Evolutionary conservation across 1,284 basidiomycete genomes (phyloP).

Genomic region (Malassezia yamatoensis): DNA sequence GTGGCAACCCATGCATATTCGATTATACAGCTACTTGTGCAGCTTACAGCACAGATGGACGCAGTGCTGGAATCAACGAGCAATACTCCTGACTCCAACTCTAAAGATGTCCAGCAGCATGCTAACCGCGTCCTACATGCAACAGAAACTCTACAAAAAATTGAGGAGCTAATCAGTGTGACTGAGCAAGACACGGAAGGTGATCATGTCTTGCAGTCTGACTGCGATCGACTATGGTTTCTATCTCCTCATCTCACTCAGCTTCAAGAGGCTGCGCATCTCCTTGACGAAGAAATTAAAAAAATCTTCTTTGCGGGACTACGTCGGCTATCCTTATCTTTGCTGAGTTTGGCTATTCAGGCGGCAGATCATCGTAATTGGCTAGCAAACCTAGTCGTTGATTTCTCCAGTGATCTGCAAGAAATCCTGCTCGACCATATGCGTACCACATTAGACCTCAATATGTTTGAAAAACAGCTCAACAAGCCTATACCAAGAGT

Average conservation of each 20-base stretch:
- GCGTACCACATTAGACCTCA: slow-evolving; percentile 1
- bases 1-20: neutral
- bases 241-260: neutral
- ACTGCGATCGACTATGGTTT: neutral
- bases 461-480: slow-evolving; percentile 5
- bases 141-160: neutral
- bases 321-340: slow-evolving; percentile 7
- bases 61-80: neutral
- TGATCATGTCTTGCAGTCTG: neutral
- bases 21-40: neutral
- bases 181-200: neutral
- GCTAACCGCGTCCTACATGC: neutral
- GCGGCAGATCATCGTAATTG: neutral
- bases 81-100: neutral
- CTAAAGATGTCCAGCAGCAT: slow-evolving; percentile 2
- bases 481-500: slow-evolving; percentile 8
- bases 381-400: neutral
- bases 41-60: slow-evolving; percentile 4
- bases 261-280: neutral
- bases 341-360: slow-evolving; percentile 4
- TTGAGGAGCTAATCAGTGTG: neutral
- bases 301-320: slow-evolving; percentile 8
- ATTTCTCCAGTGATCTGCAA: slow-evolving; percentile 5
- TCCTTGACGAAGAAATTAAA: slow-evolving; percentile 9
- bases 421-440: slow-evolving; percentile 10